A percentile compares a stretch with the other conserved stretches of the same genome.
Conservation (phyloP, 805 yeast species). For the Yamadazyma phyllophila region DNA sequence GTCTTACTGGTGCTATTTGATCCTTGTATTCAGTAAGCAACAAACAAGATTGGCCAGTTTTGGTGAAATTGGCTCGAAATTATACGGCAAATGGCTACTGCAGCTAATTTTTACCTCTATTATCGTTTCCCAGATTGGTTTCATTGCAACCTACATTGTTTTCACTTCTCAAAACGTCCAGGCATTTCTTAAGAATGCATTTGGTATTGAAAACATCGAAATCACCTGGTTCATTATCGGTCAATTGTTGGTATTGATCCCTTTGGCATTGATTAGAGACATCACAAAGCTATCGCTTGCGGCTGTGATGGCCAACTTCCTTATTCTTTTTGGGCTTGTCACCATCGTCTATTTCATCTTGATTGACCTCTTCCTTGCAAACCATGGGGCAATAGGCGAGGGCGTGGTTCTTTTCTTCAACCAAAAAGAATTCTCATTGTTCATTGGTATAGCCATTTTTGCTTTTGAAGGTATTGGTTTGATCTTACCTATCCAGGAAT, state of each 20-base stretch:
- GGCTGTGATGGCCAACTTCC: slow-evolving; percentile 68
- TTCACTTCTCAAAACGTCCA: slow-evolving; percentile 71
- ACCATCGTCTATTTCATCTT: slow-evolving; percentile 60
- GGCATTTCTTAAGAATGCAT: slow-evolving; percentile 57
- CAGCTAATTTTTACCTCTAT: slow-evolving; percentile 60
- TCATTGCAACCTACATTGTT: slow-evolving; percentile 77
- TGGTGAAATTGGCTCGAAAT: slow-evolving; percentile 66
- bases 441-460: slow-evolving; percentile 81
- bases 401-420: slow-evolving; percentile 54
- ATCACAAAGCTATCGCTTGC: slow-evolving; percentile 72
- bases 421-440: slow-evolving; percentile 59
- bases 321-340: slow-evolving; percentile 62
- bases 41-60: slow-evolving; percentile 68
- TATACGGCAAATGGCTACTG: slow-evolving; percentile 68
- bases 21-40: slow-evolving; percentile 57
- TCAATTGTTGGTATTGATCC: slow-evolving; percentile 60
- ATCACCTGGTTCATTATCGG: slow-evolving; percentile 48
- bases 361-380: slow-evolving; percentile 38
- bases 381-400: slow-evolving; percentile 44
- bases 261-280: slow-evolving; percentile 70
- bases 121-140: slow-evolving; percentile 72
- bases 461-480: slow-evolving; percentile 88
- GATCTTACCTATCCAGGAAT: slow-evolving; percentile 77
- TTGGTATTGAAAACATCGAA: slow-evolving; percentile 39
- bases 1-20: slow-evolving; percentile 77